Evolutionary conservation across 768 basidiomycete species (phyloP).

Genomic region (Royoungia palumana): DNA sequence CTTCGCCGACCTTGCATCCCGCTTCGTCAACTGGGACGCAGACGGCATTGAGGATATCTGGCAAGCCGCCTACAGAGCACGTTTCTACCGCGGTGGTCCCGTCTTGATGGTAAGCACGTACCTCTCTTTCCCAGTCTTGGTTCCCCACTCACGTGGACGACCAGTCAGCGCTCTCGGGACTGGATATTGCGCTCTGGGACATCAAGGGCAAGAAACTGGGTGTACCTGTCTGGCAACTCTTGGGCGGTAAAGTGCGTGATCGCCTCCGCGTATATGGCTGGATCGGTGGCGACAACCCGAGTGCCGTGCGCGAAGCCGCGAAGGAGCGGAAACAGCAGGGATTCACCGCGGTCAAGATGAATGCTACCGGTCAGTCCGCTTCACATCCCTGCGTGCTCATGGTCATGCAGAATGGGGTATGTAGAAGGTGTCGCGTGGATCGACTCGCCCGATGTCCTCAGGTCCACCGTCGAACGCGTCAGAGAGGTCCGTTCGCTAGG

Average conservation of each 20-base stretch:
- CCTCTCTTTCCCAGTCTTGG: background rate
- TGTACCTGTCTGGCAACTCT: slow-evolving; percentile 60
- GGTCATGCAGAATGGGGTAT: slow-evolving; percentile 13
- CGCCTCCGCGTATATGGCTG: slow-evolving; percentile 57
- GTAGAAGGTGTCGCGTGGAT: slow-evolving; percentile 47
- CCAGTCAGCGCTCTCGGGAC: slow-evolving; percentile 53
- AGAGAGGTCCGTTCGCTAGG: slow-evolving; percentile 49
- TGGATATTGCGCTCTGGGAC: slow-evolving; percentile 75
- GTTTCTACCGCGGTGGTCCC: slow-evolving; percentile 71
- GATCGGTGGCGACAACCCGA: slow-evolving; percentile 48
- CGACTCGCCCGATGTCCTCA: slow-evolving; percentile 53
- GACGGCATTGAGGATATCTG: slow-evolving; percentile 71
- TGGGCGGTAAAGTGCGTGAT: slow-evolving; percentile 68
- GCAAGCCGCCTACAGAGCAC: slow-evolving; percentile 60
- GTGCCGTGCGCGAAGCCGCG: slow-evolving; percentile 50
- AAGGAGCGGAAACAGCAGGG: slow-evolving; percentile 54
- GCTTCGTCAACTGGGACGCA: slow-evolving; percentile 59
- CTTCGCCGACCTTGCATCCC: slow-evolving; percentile 52
- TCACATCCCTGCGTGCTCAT: background rate
- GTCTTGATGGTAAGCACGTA: slow-evolving; percentile 55
- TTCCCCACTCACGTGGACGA: too few species aligned
- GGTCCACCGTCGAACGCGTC: slow-evolving; percentile 51
- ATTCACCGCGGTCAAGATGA: slow-evolving; percentile 74
- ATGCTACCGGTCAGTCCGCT: slow-evolving; percentile 46
- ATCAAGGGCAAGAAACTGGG: slow-evolving; percentile 77